Conservation (phyloP, 2,329 filamentous ascomycete genomes). For the Botrytis hyacinthi region DNA sequence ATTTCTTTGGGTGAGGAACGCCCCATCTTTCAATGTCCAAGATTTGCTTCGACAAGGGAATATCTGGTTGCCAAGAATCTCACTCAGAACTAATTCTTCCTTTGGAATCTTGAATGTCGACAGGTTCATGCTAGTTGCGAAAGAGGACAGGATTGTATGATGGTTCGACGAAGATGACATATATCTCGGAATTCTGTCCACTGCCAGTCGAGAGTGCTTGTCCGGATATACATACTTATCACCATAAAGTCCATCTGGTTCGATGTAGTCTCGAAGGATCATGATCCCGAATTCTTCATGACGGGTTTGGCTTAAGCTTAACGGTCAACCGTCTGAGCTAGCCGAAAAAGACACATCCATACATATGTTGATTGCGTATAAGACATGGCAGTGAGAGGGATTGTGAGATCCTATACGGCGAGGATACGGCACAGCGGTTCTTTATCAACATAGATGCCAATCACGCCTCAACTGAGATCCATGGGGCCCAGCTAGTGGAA, state of each 20-base stretch:
- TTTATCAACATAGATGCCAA: background rate
- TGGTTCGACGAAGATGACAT: background rate
- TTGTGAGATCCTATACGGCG: background rate
- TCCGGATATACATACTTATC: background rate
- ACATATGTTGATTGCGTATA: background rate
- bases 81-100: background rate
- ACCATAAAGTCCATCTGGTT: background rate
- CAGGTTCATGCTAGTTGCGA: background rate
- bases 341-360: background rate
- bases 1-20: background rate
- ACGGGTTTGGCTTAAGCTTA: background rate
- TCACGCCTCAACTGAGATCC: background rate
- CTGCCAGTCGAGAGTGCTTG: background rate
- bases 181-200: background rate
- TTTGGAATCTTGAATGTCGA: background rate
- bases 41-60: background rate
- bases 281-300: background rate
- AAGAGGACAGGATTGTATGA: background rate
- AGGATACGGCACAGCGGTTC: background rate
- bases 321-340: background rate
- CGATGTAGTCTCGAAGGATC: background rate
- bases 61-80: slow-evolving; percentile 1
- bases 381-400: background rate
- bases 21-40: background rate
- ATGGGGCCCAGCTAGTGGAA: background rate